A percentile compares a stretch with the other conserved stretches of the same genome.
phyloP scores from a whole-genome alignment of 2,329 filamentous ascomycete genomes.

The Fusarium chlamydosporum region DNA sequence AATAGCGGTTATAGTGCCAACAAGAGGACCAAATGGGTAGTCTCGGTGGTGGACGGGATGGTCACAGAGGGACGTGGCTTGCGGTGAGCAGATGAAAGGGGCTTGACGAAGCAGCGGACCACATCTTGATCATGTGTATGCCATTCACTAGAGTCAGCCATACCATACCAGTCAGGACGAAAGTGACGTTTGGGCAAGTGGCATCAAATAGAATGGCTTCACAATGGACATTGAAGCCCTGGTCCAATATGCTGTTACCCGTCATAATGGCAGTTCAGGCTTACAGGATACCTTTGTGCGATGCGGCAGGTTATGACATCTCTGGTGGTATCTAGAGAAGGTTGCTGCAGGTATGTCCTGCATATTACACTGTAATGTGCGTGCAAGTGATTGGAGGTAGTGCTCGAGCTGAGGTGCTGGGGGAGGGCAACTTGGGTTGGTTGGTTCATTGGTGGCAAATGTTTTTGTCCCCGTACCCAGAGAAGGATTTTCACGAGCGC shows the following conservation, averaged over 20 bases:
- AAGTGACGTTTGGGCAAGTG: not conserved
- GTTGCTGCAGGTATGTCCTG: conserved; percentile 56
- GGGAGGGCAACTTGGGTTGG: conserved; percentile 5
- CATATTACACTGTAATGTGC: conserved; percentile 56
- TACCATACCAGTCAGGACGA: conserved; percentile 15
- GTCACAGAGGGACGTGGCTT: conserved; percentile 2
- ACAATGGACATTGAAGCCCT: conserved; percentile 26
- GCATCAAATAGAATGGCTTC: conserved; percentile 14
- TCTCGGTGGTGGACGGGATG: conserved; percentile 1
- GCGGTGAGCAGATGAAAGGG: conserved; percentile 13
- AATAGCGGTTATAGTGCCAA: conserved; percentile 15
- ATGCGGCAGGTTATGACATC: conserved; percentile 37
- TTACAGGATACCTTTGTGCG: conserved; percentile 23
- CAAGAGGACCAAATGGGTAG: conserved; percentile 3
- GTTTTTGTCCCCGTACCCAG: conserved; percentile 27
- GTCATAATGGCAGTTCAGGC: conserved; percentile 29
- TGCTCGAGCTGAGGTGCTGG: conserved; percentile 31
- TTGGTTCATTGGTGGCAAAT: conserved; percentile 38
- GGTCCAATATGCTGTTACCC: conserved; percentile 34
- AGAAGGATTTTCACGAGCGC: conserved; percentile 41
- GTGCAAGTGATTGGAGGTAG: conserved; percentile 46
- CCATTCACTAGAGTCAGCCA: conserved; percentile 19
- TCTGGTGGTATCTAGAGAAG: conserved; percentile 36
- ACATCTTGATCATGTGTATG: conserved; percentile 36
- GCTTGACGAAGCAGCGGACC: conserved; percentile 35